Evolutionary conservation across 2,329 filamentous ascomycete genomes (phyloP), one percentile per base, ranked within the genome.

Genomic region (Rhynchosporium graminicola): DNA sequence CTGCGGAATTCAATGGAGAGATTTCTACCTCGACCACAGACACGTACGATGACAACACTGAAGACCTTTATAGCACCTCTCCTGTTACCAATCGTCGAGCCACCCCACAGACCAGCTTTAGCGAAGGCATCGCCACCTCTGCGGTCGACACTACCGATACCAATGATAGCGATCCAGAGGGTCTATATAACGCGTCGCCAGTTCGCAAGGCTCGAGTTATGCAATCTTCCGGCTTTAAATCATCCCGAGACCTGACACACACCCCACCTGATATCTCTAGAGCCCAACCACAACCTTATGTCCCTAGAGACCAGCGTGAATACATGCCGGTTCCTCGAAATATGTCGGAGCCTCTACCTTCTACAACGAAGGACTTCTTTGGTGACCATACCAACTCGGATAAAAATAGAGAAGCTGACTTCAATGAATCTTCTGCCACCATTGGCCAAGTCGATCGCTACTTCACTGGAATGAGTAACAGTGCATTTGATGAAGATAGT

Each of bases 381-480:
- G 52, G 8, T 2, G 38, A 15, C 9, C 43, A 31, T 26, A 33
- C 36, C 38, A 26, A 42, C 36, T 56, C 40, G 20, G 38, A 42
- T 10, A 38, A 20, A 13, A 56, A 36, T n/a, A 26, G n/a, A 15
- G 9, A 20, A 7, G 15, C 52, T 10, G 36, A 38, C 36, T 56
- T 56, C 38, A 38, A 43, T 38, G 46, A 15, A 57, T 57, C 54
- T 15, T 45, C 40, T 52, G 50, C 31, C 7, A 52, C 12, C 33
- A 28, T 10, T 36, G 26, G 36, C 28, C 31, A 57, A 28, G 31
- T 31, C 10, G 54, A 46, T 29, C 8, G 31, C 13, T 15, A 57
- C 33, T 10, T 42, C 6, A 33, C 54, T 20, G 46, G 54, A 12
- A 45, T 45, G 13, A 46, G 26, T 7, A 31, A 46, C 36, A 57